Evolutionary conservation across 257 asterid species (phyloP).

Genomic region (Haberlea rhodopensis): DNA sequence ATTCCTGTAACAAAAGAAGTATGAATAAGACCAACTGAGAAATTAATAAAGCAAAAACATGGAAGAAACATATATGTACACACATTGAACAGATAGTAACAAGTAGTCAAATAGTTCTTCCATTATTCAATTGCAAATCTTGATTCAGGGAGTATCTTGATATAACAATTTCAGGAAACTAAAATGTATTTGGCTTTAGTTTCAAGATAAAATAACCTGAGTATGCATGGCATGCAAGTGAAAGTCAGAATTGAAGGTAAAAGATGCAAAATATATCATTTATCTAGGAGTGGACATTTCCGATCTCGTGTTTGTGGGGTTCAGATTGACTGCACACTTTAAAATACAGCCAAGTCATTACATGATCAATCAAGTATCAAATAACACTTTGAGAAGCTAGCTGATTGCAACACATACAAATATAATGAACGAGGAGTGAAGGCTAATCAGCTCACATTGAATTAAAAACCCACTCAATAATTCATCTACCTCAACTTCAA

Average conservation of each 20-base stretch:
- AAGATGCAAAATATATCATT: not conserved
- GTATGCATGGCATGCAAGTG: not conserved
- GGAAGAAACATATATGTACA: not conserved
- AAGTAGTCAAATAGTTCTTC: not conserved
- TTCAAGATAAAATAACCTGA: not conserved
- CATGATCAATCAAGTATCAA: not conserved
- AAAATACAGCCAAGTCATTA: conserved; percentile 2
- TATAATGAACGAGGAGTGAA: conserved; percentile 1
- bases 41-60: conserved; percentile 1
- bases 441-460: not conserved
- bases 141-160: not conserved
- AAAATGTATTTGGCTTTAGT: not conserved
- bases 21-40: conserved; percentile 15
- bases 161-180: not conserved
- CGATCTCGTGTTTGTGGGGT: not conserved
- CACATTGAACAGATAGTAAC: not conserved
- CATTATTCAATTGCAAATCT: not conserved
- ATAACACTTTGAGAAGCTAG: conserved; percentile 6
- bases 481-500: not conserved
- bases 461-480: not conserved
- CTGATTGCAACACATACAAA: conserved; percentile 2
- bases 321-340: not conserved
- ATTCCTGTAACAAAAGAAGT: conserved; percentile 58
- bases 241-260: not conserved
- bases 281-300: not conserved